phyloP scores from a whole-genome alignment of 2,329 filamentous ascomycete genomes.

The Epichloe coenophiala region DNA sequence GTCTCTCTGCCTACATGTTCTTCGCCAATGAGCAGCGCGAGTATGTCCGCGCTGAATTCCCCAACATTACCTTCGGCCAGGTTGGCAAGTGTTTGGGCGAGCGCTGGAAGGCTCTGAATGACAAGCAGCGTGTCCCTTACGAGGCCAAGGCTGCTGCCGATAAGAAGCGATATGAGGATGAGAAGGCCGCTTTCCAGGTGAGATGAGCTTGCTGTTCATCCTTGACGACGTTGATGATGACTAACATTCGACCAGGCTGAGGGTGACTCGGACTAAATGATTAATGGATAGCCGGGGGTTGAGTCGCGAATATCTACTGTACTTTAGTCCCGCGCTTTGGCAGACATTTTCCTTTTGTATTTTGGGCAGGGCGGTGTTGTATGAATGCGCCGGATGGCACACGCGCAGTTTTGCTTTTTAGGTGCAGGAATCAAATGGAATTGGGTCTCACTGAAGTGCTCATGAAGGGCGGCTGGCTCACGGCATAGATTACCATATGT shows the following conservation, averaged over 20 bases:
- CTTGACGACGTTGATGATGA: not conserved
- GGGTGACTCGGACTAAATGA: conserved; percentile 34
- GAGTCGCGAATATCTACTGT: conserved; percentile 5
- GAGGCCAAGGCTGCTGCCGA: conserved; percentile 93
- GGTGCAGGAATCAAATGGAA: conserved; percentile 21
- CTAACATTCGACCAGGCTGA: conserved; percentile 31
- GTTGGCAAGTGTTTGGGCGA: conserved; percentile 97
- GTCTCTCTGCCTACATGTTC: conserved; percentile 99
- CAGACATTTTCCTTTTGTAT: conserved; percentile 20
- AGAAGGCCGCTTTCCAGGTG: conserved; percentile 91
- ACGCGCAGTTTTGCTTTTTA: conserved; percentile 22
- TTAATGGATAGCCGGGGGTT: conserved; percentile 2
- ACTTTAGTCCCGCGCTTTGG: conserved; percentile 7
- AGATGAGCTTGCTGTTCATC: conserved; percentile 20
- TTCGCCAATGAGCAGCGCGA: conserved; percentile 99
- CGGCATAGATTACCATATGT: conserved; percentile 2
- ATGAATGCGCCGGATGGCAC: conserved; percentile 25
- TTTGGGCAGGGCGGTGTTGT: conserved; percentile 28
- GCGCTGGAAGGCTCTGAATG: conserved; percentile 93
- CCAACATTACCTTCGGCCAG: conserved; percentile 94
- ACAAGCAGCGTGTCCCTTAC: conserved; percentile 86
- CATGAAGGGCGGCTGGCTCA: conserved; percentile 13
- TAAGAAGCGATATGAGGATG: conserved; percentile 98
- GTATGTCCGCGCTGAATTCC: conserved; percentile 96
- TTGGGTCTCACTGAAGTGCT: conserved; percentile 21